Percentiles rank a stretch among this genome's conserved stretches.
Evolutionary conservation across 2,329 filamentous ascomycete species (phyloP).

Genomic region (Sporothrix humicola): DNA sequence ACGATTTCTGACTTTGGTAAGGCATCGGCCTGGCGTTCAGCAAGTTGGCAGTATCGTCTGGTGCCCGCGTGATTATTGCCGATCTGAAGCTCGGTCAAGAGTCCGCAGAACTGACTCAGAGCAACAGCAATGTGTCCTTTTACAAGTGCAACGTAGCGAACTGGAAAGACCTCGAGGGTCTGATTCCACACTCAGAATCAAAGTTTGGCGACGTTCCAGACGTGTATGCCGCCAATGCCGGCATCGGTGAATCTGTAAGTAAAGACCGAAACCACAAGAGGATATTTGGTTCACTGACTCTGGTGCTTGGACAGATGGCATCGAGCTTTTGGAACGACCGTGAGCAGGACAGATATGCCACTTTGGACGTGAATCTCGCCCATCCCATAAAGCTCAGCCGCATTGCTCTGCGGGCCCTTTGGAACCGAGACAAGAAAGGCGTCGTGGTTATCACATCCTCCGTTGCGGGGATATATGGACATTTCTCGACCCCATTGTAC

Average conservation of each 20-base stretch:
- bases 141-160: neutral
- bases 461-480: neutral
- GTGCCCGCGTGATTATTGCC: neutral
- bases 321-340: slow-evolving; percentile 13
- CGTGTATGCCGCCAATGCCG: neutral
- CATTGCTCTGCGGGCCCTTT: neutral
- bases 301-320: neutral
- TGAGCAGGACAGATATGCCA: slow-evolving; percentile 5
- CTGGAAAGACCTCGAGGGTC: slow-evolving; percentile 6
- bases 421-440: neutral
- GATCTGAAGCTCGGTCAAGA: neutral
- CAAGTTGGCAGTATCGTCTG: neutral
- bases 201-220: neutral
- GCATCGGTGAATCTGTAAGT: slow-evolving; percentile 1
- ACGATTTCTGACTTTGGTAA: too few species aligned
- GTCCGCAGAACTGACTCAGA: neutral
- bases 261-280: neutral
- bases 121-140: neutral
- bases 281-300: neutral
- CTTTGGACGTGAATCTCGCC: slow-evolving; percentile 15
- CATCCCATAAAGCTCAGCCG: slow-evolving; percentile 13
- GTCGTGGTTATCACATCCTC: neutral
- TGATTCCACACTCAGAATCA: neutral
- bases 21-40: slow-evolving; percentile 6
- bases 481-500: neutral